phyloP scores from a whole-genome alignment of 139 green algal species.

The Coelastrella sp. region DNA sequence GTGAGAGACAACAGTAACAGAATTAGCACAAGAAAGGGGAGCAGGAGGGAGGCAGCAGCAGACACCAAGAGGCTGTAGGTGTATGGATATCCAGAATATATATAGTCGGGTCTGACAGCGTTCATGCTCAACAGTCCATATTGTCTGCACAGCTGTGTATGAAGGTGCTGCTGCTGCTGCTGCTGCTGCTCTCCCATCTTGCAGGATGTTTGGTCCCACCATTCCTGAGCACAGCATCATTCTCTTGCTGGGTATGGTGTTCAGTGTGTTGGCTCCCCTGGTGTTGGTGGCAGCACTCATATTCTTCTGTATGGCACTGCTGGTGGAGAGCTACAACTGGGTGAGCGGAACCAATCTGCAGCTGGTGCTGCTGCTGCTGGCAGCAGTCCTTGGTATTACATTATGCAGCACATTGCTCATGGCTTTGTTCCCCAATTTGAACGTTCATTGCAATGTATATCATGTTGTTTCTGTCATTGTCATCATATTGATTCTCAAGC shows the following conservation, averaged over 20 bases:
- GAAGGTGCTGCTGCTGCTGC: not conserved
- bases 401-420: not conserved
- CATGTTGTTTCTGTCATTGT: too few relatives aligned
- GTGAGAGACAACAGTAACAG: not conserved
- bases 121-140: too few relatives aligned
- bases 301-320: conserved; percentile 75
- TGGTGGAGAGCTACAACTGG: conserved; percentile 58
- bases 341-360: not conserved
- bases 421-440: too few relatives aligned
- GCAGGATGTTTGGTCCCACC: conserved; percentile 61
- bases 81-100: too few relatives aligned
- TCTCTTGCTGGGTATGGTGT: conserved; percentile 72
- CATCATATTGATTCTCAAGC: too few relatives aligned
- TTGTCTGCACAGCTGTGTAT: not conserved
- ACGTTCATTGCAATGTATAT: too few relatives aligned
- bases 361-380: too few relatives aligned
- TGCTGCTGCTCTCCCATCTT: conserved; percentile 46
- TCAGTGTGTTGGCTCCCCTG: conserved; percentile 78
- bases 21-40: not conserved
- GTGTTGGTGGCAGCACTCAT: conserved; percentile 67
- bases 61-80: too few relatives aligned
- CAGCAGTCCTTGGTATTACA: not conserved
- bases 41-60: too few relatives aligned
- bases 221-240: conserved; percentile 72
- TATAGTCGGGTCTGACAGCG: too few relatives aligned